Percentiles rank a stretch among this genome's conserved stretches.
These are phyloP conservation scores for Rhizopogon rudus DNA, from an alignment of 768 basidiomycete genomes.

Conservation along the genomic window DNA sequence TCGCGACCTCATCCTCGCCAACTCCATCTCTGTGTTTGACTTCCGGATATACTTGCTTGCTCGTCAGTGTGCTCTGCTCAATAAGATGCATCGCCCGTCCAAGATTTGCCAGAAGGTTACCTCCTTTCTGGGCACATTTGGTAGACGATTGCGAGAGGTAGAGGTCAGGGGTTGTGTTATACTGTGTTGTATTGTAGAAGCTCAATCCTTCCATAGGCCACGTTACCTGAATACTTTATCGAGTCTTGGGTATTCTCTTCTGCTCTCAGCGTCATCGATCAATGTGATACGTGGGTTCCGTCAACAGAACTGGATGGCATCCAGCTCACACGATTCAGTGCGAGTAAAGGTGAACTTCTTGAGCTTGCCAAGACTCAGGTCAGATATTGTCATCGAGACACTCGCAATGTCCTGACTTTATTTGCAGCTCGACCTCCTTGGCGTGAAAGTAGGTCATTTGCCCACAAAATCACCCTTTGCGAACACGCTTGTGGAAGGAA, in stretches of 20 bases:
- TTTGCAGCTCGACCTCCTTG: slow-evolving; percentile 77
- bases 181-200: slow-evolving; percentile 2
- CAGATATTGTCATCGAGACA: slow-evolving; percentile 7
- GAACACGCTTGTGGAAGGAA: slow-evolving; percentile 30
- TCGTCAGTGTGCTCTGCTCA: slow-evolving; percentile 75
- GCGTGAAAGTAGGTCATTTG: slow-evolving; percentile 67
- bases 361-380: slow-evolving; percentile 90
- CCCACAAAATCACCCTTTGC: slow-evolving; percentile 73
- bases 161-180: slow-evolving; percentile 44
- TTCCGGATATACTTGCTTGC: slow-evolving; percentile 88
- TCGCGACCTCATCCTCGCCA: slow-evolving; percentile 82
- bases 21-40: slow-evolving; percentile 91
- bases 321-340: slow-evolving; percentile 50
- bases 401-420: slow-evolving; percentile 2
- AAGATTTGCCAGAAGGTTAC: slow-evolving; percentile 71
- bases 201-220: slow-evolving; percentile 32
- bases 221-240: slow-evolving; percentile 66
- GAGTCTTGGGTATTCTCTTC: slow-evolving; percentile 95
- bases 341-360: slow-evolving; percentile 82
- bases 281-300: slow-evolving; percentile 70
- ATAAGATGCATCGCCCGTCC: slow-evolving; percentile 57
- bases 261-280: slow-evolving; percentile 75
- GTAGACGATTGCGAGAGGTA: slow-evolving; percentile 66
- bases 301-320: slow-evolving; percentile 39
- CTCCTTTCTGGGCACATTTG: slow-evolving; percentile 74